Conservation (phyloP, 179 eudicot species). For the Corrigiola litoralis region DNA sequence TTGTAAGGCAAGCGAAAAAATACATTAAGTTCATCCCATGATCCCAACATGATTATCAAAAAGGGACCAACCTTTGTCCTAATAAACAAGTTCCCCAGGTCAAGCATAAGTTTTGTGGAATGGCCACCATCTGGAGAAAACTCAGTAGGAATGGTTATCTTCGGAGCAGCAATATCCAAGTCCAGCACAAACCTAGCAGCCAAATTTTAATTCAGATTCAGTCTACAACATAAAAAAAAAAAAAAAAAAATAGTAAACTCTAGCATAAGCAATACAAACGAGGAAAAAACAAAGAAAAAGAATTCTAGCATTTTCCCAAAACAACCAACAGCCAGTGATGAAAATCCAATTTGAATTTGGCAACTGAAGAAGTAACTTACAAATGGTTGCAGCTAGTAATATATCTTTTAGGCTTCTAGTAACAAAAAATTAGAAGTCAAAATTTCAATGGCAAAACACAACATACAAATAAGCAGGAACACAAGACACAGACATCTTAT, state of each 20-base stretch:
- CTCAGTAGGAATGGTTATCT: conserved; percentile 88
- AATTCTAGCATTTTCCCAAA: not conserved
- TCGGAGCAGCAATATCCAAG: conserved; percentile 98
- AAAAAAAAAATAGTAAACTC: not conserved
- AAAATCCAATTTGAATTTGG: no score
- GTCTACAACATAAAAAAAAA: not conserved
- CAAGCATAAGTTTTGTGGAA: conserved; percentile 84
- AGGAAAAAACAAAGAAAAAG: no score
- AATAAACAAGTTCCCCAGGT: conserved; percentile 84
- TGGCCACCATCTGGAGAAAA: conserved; percentile 71
- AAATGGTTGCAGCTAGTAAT: no score
- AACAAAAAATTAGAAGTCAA: no score
- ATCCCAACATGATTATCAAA: not conserved
- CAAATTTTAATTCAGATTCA: conserved; percentile 2
- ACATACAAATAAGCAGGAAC: no score
- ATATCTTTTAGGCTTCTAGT: no score
- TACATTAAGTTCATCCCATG: not conserved
- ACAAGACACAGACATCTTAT: no score
- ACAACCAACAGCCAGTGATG: not conserved
- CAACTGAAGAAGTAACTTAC: no score
- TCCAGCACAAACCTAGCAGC: conserved; percentile 78
- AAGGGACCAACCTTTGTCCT: conserved; percentile 61
- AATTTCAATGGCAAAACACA: no score
- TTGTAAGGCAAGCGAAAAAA: conserved; percentile 1
- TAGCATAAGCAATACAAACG: no score